Evolutionary conservation across 2,329 filamentous ascomycete genomes (phyloP).

Genomic region (Aspergillus oerlinghausenensis): DNA sequence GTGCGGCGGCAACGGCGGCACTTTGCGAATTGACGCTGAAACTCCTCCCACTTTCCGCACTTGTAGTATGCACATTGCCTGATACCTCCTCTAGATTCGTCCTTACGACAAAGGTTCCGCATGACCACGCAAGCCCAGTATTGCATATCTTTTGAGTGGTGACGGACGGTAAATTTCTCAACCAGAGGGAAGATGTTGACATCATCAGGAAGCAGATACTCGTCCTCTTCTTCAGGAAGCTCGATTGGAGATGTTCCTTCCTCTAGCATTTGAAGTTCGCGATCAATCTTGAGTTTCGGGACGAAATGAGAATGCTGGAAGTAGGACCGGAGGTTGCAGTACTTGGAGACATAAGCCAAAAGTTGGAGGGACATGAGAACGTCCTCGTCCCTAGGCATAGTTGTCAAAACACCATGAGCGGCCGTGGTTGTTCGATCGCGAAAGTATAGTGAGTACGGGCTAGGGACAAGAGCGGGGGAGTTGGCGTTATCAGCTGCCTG

Average conservation of each 20-base stretch:
- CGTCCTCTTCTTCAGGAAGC: constrained; percentile 62
- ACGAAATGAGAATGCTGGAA: constrained; percentile 95
- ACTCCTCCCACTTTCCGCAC: constrained; percentile 98
- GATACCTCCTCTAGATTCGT: constrained; percentile 89
- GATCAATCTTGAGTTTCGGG: constrained; percentile 82
- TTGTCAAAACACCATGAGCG: constrained; percentile 70
- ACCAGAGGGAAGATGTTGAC: constrained; percentile 98
- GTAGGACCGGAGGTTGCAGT: constrained; percentile 91
- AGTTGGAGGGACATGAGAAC: constrained; percentile 97
- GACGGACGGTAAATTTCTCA: constrained; percentile 94
- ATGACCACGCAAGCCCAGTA: constrained; percentile 99
- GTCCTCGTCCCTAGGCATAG: constrained; percentile 95
- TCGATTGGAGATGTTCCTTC: constrained; percentile 50
- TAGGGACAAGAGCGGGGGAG: constrained; percentile 66
- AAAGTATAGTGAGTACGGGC: constrained; percentile 73
- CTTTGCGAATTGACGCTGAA: constrained; percentile 93
- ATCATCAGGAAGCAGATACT: constrained; percentile 88
- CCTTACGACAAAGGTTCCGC: constrained; percentile 96
- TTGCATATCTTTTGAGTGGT: constrained; percentile 96
- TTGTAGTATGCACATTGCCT: constrained; percentile 97
- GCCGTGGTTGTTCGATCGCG: constrained; percentile 67
- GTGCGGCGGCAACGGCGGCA: constrained; percentile 92
- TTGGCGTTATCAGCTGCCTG: constrained; percentile 57
- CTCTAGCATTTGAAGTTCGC: constrained; percentile 76
- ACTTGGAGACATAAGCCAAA: constrained; percentile 96